These are phyloP conservation scores for Thuja plicata DNA, from an alignment of 83 land plant genomes.

Conservation along the genomic window DNA sequence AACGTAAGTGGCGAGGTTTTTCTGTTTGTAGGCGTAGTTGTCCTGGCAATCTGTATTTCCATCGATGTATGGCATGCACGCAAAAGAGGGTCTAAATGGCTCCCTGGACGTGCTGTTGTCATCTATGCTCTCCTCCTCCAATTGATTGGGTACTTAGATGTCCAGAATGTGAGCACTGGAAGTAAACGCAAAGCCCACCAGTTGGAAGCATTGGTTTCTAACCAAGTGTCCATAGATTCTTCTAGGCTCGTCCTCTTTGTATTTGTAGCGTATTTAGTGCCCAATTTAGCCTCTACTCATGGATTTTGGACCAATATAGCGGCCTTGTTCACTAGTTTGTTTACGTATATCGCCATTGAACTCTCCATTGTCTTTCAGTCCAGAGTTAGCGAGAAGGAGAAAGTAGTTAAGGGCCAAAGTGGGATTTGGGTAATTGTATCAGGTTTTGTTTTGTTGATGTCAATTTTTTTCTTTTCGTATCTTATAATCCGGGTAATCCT, in stretches of 20 bases:
- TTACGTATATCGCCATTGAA: background rate
- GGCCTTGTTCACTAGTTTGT: background rate
- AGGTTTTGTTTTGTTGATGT: background rate
- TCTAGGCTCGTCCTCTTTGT: background rate
- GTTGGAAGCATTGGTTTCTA: too few relatives aligned
- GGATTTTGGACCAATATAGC: background rate
- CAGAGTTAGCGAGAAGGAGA: too few relatives aligned
- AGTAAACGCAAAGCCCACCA: background rate
- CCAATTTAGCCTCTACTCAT: background rate
- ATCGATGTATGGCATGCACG: background rate
- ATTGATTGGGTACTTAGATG: background rate
- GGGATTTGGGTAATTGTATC: background rate
- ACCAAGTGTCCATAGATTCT: background rate
- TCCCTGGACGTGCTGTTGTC: background rate
- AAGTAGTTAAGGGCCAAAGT: background rate
- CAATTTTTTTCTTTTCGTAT: background rate
- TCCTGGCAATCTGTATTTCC: background rate
- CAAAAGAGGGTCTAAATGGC: background rate
- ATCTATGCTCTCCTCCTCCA: background rate
- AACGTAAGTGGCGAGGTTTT: background rate
- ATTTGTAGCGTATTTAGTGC: background rate
- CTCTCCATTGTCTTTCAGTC: background rate
- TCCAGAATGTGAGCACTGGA: background rate
- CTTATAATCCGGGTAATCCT: accelerated
- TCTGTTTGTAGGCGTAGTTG: background rate